phyloP scores from a whole-genome alignment of 2,329 filamentous ascomycete species.

The Botrytis cinerea region DNA sequence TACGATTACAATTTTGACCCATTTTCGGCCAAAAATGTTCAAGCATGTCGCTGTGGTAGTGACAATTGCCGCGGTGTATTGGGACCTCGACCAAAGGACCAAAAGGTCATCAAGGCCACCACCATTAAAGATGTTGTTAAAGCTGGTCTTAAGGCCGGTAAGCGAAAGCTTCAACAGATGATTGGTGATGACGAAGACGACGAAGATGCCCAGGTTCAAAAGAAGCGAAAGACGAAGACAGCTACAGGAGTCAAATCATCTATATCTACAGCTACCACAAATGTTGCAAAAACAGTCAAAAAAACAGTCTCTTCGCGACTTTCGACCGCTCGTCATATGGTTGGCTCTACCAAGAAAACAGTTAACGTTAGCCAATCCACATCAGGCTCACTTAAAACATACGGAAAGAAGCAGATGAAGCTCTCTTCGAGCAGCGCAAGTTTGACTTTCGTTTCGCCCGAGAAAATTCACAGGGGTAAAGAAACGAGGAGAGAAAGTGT shows the following conservation, averaged over 20 bases:
- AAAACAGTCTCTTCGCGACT: slow-evolving; percentile 42
- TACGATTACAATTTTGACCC: slow-evolving; percentile 84
- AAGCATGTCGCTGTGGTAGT: slow-evolving; percentile 65
- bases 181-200: slow-evolving; percentile 43
- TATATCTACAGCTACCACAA: slow-evolving; percentile 41
- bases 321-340: slow-evolving; percentile 31
- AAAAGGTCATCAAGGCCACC: slow-evolving; percentile 51
- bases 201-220: slow-evolving; percentile 38
- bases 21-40: slow-evolving; percentile 68
- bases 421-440: slow-evolving; percentile 34
- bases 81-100: slow-evolving; percentile 61
- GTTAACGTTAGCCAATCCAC: slow-evolving; percentile 31
- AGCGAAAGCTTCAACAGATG: slow-evolving; percentile 59
- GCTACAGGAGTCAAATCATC: slow-evolving; percentile 43
- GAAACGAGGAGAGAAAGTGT: slow-evolving; percentile 26
- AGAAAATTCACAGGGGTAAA: slow-evolving; percentile 25
- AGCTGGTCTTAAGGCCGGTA: slow-evolving; percentile 50
- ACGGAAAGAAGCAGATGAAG: slow-evolving; percentile 34
- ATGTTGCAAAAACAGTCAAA: slow-evolving; percentile 45
- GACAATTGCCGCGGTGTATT: slow-evolving; percentile 65
- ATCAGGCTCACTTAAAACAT: slow-evolving; percentile 35
- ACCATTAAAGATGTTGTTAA: slow-evolving; percentile 42
- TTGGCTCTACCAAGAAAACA: slow-evolving; percentile 28
- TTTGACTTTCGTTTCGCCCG: slow-evolving; percentile 32
- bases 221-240: slow-evolving; percentile 52